Evolutionary conservation across 495 filamentous ascomycete genomes (phyloP).

Genomic region (Pyrenula massariospora): DNA sequence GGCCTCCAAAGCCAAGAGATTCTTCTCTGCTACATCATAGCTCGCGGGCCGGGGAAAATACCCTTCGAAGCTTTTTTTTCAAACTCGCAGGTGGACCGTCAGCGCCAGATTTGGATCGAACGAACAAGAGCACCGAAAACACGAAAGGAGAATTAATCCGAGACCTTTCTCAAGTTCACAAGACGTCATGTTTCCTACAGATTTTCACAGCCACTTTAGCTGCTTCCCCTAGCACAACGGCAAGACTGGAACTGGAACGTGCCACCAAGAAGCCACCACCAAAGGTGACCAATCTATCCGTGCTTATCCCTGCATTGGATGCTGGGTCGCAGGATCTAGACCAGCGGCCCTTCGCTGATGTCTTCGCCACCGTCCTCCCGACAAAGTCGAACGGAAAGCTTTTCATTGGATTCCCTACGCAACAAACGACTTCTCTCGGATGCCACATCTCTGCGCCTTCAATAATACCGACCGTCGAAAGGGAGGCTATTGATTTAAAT

Average conservation of each 20-base stretch:
- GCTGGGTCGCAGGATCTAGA: constrained; percentile 55
- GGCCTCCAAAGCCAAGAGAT: constrained; percentile 16
- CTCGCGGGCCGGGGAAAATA: constrained; percentile 11
- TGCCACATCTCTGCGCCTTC: constrained; percentile 98
- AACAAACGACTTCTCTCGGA: constrained; percentile 87
- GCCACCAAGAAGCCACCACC: constrained; percentile 96
- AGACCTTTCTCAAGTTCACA: constrained; percentile 54
- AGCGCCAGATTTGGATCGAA: constrained; percentile 30
- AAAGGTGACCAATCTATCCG: constrained; percentile 67
- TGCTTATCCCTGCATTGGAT: constrained; percentile 74
- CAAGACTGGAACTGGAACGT: constrained; percentile 81
- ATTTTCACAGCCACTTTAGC: constrained; percentile 74
- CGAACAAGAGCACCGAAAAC: constrained; percentile 24
- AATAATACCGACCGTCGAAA: constrained; percentile 96
- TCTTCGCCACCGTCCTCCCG: constrained; percentile 85
- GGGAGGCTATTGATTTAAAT: constrained; percentile 93
- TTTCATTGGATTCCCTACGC: constrained; percentile 96
- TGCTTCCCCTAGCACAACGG: constrained; percentile 51
- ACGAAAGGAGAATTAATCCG: constrained; percentile 37
- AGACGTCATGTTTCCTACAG: constrained; percentile 73
- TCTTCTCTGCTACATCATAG: constrained; percentile 20
- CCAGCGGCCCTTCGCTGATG: constrained; percentile 51
- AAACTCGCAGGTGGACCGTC: constrained; percentile 43
- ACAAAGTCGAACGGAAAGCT: constrained; percentile 77
- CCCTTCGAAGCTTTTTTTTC: constrained; percentile 63